phyloP scores from a whole-genome alignment of 805 yeast species.

The Yamadazyma kitorensis region DNA sequence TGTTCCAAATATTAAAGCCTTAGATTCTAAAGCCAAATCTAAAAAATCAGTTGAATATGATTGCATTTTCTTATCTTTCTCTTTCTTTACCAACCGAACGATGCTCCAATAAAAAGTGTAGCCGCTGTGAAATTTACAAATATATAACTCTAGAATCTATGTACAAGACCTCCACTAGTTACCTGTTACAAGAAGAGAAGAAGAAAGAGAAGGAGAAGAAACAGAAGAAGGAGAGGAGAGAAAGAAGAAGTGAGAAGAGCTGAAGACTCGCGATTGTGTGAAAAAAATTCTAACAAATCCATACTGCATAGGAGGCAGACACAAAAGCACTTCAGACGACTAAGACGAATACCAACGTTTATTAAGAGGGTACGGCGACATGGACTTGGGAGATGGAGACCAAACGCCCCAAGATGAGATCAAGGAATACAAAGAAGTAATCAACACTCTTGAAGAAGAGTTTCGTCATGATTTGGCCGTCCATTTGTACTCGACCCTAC shows the following conservation, averaged over 20 bases:
- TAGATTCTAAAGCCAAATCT: conserved; percentile 74
- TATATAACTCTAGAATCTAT: conserved; percentile 1
- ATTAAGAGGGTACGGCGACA: too few relatives aligned
- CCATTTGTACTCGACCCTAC: conserved; percentile 60
- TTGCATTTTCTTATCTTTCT: conserved; percentile 26
- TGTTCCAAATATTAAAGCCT: conserved; percentile 83
- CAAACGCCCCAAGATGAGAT: conserved; percentile 6
- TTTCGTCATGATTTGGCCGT: conserved; percentile 56
- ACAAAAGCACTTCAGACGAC: too few relatives aligned
- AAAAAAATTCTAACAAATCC: too few relatives aligned
- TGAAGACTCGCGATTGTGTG: too few relatives aligned
- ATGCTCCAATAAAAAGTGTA: too few relatives aligned
- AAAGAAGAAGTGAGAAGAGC: conserved; percentile 3
- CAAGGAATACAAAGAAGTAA: conserved; percentile 21
- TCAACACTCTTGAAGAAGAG: conserved; percentile 44
- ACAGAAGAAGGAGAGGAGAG: conserved; percentile 5
- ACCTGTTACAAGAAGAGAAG: conserved; percentile 4
- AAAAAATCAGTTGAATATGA: conserved; percentile 64
- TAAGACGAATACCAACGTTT: too few relatives aligned
- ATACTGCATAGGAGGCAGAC: too few relatives aligned
- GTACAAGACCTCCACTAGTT: background rate
- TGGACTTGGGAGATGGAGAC: too few relatives aligned
- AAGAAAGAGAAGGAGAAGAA: conserved; percentile 6
- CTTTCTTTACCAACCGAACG: too few relatives aligned
- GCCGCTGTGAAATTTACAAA: too few relatives aligned